These are phyloP conservation scores for Phytophthora tentaculata DNA, from an alignment of 352 stramenopile species.

Conservation along the genomic window DNA sequence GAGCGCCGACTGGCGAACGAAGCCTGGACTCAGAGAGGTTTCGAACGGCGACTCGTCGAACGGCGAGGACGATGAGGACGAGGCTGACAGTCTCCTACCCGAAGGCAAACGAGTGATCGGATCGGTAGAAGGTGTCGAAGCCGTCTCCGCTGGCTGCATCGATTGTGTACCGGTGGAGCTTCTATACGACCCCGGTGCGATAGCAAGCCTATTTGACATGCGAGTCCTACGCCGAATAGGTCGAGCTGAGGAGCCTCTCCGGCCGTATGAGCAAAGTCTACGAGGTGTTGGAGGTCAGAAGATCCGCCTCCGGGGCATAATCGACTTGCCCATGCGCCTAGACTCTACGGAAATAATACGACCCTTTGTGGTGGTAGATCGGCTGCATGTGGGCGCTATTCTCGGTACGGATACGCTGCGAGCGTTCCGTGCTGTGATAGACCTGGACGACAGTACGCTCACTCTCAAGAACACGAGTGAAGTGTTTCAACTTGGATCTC, in stretches of 20 bases:
- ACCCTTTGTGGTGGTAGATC: conserved; percentile 1
- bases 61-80: not conserved
- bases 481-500: not conserved
- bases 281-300: not conserved
- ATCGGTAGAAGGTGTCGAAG: not conserved
- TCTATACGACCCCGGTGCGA: conserved; percentile 3
- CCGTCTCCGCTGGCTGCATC: not conserved
- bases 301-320: not conserved
- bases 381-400: conserved; percentile 2
- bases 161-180: conserved; percentile 1
- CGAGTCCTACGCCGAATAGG: not conserved
- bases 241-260: not conserved
- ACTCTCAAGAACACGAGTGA: not conserved
- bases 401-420: too few relatives aligned
- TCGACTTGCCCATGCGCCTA: conserved; percentile 4
- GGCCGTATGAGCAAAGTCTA: not conserved
- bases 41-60: too few relatives aligned
- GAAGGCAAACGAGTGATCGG: conserved; percentile 1
- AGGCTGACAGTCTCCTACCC: not conserved
- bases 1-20: too few relatives aligned
- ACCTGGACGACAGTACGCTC: not conserved
- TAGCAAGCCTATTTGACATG: not conserved
- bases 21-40: too few relatives aligned
- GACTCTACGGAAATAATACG: not conserved
- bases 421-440: too few relatives aligned